A percentile compares a stretch with the other conserved stretches of the same genome.
Evolutionary conservation across 2,329 filamentous ascomycete species (phyloP).

Genomic region (Hymenoscyphus linearis): DNA sequence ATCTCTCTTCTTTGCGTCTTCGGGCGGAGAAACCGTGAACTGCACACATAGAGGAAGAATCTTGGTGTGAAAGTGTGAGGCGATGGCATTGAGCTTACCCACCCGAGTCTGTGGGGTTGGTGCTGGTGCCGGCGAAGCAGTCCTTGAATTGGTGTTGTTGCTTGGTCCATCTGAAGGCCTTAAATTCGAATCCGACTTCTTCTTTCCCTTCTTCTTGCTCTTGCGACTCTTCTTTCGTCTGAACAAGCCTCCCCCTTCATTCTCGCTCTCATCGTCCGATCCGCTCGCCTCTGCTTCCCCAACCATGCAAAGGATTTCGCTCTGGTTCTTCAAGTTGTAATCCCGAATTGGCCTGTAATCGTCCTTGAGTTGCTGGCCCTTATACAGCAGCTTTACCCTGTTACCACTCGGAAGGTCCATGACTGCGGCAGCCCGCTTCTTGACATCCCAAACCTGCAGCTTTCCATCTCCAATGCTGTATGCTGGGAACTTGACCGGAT

Average conservation of each 20-base stretch:
- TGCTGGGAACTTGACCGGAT: slow-evolving; percentile 67
- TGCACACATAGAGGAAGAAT: slow-evolving; percentile 60
- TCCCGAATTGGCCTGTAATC: slow-evolving; percentile 50
- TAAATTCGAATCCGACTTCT: slow-evolving; percentile 28
- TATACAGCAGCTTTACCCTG: slow-evolving; percentile 66
- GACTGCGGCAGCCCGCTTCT: slow-evolving; percentile 61
- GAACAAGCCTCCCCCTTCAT: slow-evolving; percentile 29
- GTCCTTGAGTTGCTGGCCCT: slow-evolving; percentile 66
- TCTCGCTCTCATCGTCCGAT: slow-evolving; percentile 38
- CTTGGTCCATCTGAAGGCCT: slow-evolving; percentile 34
- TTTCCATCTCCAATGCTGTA: slow-evolving; percentile 72
- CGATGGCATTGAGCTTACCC: slow-evolving; percentile 63
- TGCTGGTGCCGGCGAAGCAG: slow-evolving; percentile 26
- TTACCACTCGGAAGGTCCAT: slow-evolving; percentile 54
- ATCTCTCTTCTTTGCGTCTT: slow-evolving; percentile 59
- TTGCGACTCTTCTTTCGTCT: slow-evolving; percentile 30
- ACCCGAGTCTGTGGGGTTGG: slow-evolving; percentile 40
- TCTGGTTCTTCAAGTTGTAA: slow-evolving; percentile 57
- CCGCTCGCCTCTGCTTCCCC: slow-evolving; percentile 45
- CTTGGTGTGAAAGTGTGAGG: slow-evolving; percentile 56
- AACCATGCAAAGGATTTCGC: slow-evolving; percentile 55
- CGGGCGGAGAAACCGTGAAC: slow-evolving; percentile 58
- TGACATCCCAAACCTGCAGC: slow-evolving; percentile 60
- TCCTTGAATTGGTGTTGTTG: slow-evolving; percentile 30
- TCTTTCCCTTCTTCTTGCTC: slow-evolving; percentile 39